Conservation (phyloP, 2,329 filamentous ascomycete genomes). For the Pseudogymnoascus sp. region DNA sequence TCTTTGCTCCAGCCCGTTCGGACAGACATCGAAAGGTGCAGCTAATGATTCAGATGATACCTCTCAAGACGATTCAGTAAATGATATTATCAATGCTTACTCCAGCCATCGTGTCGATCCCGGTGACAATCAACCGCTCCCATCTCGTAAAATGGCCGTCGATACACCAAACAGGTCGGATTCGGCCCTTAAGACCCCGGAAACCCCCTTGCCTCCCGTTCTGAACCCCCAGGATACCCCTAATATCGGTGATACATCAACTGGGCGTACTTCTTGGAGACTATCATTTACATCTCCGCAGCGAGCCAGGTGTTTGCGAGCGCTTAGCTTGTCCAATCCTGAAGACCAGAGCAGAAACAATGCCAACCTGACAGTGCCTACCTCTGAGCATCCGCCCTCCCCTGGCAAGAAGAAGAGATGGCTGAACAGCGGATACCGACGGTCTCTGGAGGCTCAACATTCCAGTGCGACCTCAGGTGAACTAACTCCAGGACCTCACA, state of each 20-base stretch:
- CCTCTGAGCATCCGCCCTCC: slow-evolving; percentile 12
- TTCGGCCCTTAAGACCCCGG: not conserved
- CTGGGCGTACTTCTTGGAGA: slow-evolving; percentile 26
- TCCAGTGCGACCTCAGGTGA: not conserved
- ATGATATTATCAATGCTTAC: slow-evolving; percentile 14
- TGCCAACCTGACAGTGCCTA: slow-evolving; percentile 1
- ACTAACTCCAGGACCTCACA: not conserved
- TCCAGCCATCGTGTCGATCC: slow-evolving; percentile 12
- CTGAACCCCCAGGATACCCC: slow-evolving; percentile 22
- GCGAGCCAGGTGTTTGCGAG: slow-evolving; percentile 23
- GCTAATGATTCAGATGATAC: not conserved
- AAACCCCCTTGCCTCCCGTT: slow-evolving; percentile 20
- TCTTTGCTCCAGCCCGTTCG: slow-evolving; percentile 15
- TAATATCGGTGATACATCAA: slow-evolving; percentile 21
- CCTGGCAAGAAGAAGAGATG: not conserved
- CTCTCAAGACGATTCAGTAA: slow-evolving; percentile 15
- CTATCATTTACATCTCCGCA: slow-evolving; percentile 25
- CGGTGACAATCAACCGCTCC: slow-evolving; percentile 10
- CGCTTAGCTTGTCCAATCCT: slow-evolving; percentile 22
- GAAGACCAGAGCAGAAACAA: slow-evolving; percentile 11
- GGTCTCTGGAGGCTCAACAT: slow-evolving; percentile 9
- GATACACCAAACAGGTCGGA: not conserved
- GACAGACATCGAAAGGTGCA: not conserved
- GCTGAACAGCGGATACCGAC: not conserved
- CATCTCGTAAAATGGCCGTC: slow-evolving; percentile 1